A percentile compares a stretch with the other conserved stretches of the same genome.
Evolutionary conservation across 1,139 yeast species (phyloP).

Genomic region (Lodderomyces metapsilosis): DNA sequence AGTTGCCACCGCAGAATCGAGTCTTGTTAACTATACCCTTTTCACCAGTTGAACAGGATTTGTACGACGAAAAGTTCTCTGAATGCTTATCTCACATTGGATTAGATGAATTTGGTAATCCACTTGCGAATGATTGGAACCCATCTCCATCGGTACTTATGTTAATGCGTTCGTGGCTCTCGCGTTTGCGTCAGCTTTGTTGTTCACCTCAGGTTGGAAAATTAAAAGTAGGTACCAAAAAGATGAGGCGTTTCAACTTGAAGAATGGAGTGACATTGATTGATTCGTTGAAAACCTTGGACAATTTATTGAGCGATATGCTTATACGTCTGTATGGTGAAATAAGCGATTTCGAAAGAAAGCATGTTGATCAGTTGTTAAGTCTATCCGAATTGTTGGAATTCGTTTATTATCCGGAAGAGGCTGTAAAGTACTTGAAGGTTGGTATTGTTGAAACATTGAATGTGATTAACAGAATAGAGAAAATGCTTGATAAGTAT

Average conservation of each 20-base stretch:
- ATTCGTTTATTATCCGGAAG: constrained; percentile 45
- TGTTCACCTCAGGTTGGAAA: constrained; percentile 76
- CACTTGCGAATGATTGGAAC: constrained; percentile 51
- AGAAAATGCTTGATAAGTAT: constrained; percentile 19
- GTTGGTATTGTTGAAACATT: constrained; percentile 37
- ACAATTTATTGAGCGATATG: constrained; percentile 66
- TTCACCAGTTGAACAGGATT: constrained; percentile 78
- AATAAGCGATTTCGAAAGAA: constrained; percentile 49
- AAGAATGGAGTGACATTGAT: background rate
- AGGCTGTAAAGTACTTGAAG: constrained; percentile 47
- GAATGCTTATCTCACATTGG: constrained; percentile 64
- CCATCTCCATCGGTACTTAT: constrained; percentile 32
- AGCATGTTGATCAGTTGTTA: constrained; percentile 39
- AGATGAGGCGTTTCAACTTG: constrained; percentile 22
- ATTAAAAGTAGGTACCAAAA: constrained; percentile 28
- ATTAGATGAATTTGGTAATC: constrained; percentile 57
- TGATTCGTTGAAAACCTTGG: constrained; percentile 52
- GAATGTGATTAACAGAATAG: constrained; percentile 22
- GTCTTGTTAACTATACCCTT: constrained; percentile 70
- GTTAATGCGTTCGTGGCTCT: constrained; percentile 64
- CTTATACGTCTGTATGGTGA: constrained; percentile 50
- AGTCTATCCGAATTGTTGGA: constrained; percentile 69
- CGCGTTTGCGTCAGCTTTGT: constrained; percentile 71
- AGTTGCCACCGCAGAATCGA: constrained; percentile 74
- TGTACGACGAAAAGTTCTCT: constrained; percentile 63